Evolutionary conservation across 352 stramenopile genomes (phyloP).

Genomic region (Globisporangium camurandrum): DNA sequence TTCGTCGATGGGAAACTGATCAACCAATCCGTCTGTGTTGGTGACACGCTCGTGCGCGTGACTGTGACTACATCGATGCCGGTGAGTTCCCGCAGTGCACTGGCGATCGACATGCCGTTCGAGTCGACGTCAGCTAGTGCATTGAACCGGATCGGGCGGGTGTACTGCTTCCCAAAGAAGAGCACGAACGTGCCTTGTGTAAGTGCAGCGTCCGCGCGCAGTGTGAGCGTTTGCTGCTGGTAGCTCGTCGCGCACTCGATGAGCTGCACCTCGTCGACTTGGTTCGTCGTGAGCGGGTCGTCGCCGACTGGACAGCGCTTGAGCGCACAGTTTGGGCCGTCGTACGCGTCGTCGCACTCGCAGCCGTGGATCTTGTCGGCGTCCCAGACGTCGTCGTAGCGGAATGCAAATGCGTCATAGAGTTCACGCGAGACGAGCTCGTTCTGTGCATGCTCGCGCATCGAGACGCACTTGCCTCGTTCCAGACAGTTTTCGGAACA

Average conservation of each 20-base stretch:
- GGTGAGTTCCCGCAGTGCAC: slow-evolving; percentile 29
- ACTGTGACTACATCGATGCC: slow-evolving; percentile 32
- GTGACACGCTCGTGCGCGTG: slow-evolving; percentile 19
- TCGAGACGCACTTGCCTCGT: slow-evolving; percentile 62
- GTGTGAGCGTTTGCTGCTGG: slow-evolving; percentile 40
- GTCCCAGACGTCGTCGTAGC: slow-evolving; percentile 64
- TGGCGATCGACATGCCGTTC: slow-evolving; percentile 39
- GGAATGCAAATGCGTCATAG: slow-evolving; percentile 30
- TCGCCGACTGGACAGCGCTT: slow-evolving; percentile 60
- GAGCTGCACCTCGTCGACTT: slow-evolving; percentile 61
- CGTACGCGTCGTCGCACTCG: slow-evolving; percentile 57
- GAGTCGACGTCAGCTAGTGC: slow-evolving; percentile 38
- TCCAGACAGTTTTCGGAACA: slow-evolving; percentile 42
- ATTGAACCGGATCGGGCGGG: slow-evolving; percentile 48
- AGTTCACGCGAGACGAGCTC: slow-evolving; percentile 40
- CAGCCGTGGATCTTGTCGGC: slow-evolving; percentile 72
- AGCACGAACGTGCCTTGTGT: slow-evolving; percentile 51
- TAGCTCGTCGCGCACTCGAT: slow-evolving; percentile 53
- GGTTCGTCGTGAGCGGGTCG: slow-evolving; percentile 52
- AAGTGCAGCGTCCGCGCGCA: slow-evolving; percentile 36
- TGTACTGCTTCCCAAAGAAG: slow-evolving; percentile 55
- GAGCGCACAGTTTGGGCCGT: slow-evolving; percentile 37
- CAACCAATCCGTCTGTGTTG: slow-evolving; percentile 36
- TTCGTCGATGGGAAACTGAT: slow-evolving; percentile 45
- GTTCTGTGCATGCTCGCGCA: slow-evolving; percentile 46